Evolutionary conservation across 306 rosid species (phyloP).

Genomic region (Begonia masoniana): DNA sequence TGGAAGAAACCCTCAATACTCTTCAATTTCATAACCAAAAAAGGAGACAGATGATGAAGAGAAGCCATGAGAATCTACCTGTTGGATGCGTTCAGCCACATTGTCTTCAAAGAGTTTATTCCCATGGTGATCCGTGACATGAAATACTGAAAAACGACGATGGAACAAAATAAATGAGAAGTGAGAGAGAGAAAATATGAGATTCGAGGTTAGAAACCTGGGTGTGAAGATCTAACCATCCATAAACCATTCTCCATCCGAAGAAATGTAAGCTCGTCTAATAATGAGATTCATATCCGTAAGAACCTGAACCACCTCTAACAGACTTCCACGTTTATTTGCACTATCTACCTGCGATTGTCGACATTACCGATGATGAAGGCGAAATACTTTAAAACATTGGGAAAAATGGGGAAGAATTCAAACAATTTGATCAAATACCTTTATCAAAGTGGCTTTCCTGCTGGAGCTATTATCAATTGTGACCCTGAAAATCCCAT

Average conservation of each 20-base stretch:
- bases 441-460: conserved; percentile 74
- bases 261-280: conserved; percentile 86
- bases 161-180: conserved; percentile 1
- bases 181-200: not conserved
- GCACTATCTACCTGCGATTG: conserved; percentile 78
- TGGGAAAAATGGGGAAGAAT: not conserved
- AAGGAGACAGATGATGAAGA: not conserved
- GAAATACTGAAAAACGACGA: conserved; percentile 43
- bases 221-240: conserved; percentile 49
- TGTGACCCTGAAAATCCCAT: conserved; percentile 58
- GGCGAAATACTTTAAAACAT: not conserved
- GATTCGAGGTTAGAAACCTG: not conserved
- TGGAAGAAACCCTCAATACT: not conserved
- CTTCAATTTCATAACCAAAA: not conserved
- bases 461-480: conserved; percentile 64
- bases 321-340: conserved; percentile 79
- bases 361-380: not conserved
- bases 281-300: conserved; percentile 79
- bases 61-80: conserved; percentile 38
- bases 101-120: conserved; percentile 52
- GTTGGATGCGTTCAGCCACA: conserved; percentile 84
- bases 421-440: conserved; percentile 12
- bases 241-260: conserved; percentile 99
- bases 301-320: conserved; percentile 87
- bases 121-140: conserved; percentile 85